Base-by-base conservation (phyloP, 139 green algal genomes). In the Chlamydomonas incerta region DNA sequence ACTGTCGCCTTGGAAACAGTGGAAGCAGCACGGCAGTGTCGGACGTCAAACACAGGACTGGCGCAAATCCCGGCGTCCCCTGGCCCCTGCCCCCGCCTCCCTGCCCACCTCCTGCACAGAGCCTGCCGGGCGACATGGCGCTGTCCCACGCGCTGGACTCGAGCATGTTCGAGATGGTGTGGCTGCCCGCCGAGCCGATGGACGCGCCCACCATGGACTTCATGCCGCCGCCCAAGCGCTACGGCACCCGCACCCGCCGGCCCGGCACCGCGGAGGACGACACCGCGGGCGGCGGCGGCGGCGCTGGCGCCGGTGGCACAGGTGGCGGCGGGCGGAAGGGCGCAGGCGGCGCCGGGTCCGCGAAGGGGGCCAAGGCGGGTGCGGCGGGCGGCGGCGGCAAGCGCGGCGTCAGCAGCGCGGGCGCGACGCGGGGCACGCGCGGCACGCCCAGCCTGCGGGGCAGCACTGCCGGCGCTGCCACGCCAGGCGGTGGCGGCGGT, bases 61-160 rank as follows among this genome's bases (percentile, higher is more conserved):
- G n/a, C n/a, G n/a, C n/a, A n/a, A n/a, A n/a, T n/a, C n/a, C n/a
- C n/a, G n/a, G n/a, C n/a, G n/a, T n/a, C n/a, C n/a, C n/a, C 41
- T 50, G 41, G 5, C 8, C 41, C 41, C 41, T 50, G 41, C 8
- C 41, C 41, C 8, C 41, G 8, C 41, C 41, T 50, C 41, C 41
- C 5, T 8, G 5, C 41, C 41, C 8, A 13, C 41, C 8, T 8
- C 41, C 6, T 90, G 2, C 60, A 15, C 83, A 95, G 87, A 87
- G n/a, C 23, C 88, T 96, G 75, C 93, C 92, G 0, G 70, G 88
- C 17, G 92, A 96, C 58, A 92, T 96, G 90, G 89, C 86, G 0
- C 86, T 96, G 55, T 93, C 90, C 0, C 85, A 91, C 34, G 88
- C 89, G 0, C 82, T 94, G 73, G 88, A 93, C 63, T 34, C 58